Conservation (phyloP, 1,139 yeast genomes). For the Trichomonascaceae sp. region DNA sequence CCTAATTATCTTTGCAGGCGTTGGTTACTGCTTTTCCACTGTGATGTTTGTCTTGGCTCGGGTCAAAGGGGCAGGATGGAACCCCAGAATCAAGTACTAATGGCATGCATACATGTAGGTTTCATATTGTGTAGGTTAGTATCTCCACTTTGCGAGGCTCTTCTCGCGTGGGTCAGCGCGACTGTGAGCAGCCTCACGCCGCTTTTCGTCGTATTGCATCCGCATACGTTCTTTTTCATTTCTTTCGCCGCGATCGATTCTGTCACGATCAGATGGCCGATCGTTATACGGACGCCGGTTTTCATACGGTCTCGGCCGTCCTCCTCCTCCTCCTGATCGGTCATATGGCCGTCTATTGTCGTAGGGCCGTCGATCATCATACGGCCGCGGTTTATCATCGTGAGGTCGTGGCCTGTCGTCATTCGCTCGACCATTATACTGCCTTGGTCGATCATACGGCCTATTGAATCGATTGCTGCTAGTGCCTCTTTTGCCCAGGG, state of each 20-base stretch:
- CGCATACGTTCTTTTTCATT: no score
- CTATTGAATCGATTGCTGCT: neutral
- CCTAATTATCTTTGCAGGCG: slow-evolving; percentile 21
- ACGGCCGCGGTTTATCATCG: slow-evolving; percentile 5
- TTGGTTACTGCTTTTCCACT: slow-evolving; percentile 18
- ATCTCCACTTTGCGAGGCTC: no score
- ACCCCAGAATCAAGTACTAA: slow-evolving; percentile 10
- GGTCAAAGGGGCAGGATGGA: slow-evolving; percentile 17
- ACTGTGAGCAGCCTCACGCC: no score
- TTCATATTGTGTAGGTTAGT: no score
- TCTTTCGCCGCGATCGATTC: no score
- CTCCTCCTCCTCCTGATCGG: no score
- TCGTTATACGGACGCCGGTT: no score
- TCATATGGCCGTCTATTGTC: no score
- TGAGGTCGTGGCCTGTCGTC: slow-evolving; percentile 1
- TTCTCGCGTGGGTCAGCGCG: no score
- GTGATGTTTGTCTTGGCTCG: slow-evolving; percentile 16
- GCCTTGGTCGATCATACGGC: neutral
- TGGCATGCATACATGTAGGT: neutral
- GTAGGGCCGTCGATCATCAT: slow-evolving; percentile 3
- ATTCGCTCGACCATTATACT: slow-evolving; percentile 1
- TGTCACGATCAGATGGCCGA: no score
- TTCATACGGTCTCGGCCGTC: no score
- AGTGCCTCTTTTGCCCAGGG: slow-evolving; percentile 3
- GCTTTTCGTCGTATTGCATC: neutral